Evolutionary conservation across 306 rosid genomes (phyloP), one percentile per base, ranked within the genome.

Genomic region (Citrullus mucosospermus): DNA sequence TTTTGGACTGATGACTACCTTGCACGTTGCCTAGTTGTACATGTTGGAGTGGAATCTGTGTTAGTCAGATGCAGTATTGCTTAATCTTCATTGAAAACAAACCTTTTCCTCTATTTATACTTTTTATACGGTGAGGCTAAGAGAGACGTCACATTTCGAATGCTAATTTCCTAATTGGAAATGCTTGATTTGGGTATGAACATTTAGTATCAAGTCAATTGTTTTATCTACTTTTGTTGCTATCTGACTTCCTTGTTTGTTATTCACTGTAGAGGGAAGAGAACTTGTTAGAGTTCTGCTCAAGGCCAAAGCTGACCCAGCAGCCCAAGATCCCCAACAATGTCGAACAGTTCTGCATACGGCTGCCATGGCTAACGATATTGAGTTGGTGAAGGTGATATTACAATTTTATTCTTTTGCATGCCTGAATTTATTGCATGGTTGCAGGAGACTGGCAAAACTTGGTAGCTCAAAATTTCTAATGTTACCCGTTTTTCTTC

Each of bases 301-400:
- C 72, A 87, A 89, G 51, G 92, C 97, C 56, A 91, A 91, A 62
- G 99, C 99, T 77, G 91, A 96, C 85, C 96, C 97, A 77, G 88
- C 93, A 68, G 93, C 96, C 17, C 96, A 92, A 77, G 99, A 96
- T 85, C 79, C 87, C 44, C 99, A 88, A 83, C 94, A 96, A 83
- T 91, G 92, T 65, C 92, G 98, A 83, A 96, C 99, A 76, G 96
- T 95, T 83, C 84, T 96, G 87, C 99, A 96, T 88, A 89, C 98
- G 16, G 98, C 99, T 82, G 94, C 98, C 55, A 92, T 96, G 98
- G 91, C 94, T 56, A 87, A 91, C 81, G 97, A 92, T 14, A 87
- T 87, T 84, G 97, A 92, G 82, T 82, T 96, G 90, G 96, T 96
- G 71, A 84, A 92, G 97, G 99, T 91, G 59, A 46, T 54, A 44